A percentile compares a stretch with the other conserved stretches of the same genome.
Conservation (phyloP, 2,329 filamentous ascomycete genomes). For the Epichloe gansuensis region DNA sequence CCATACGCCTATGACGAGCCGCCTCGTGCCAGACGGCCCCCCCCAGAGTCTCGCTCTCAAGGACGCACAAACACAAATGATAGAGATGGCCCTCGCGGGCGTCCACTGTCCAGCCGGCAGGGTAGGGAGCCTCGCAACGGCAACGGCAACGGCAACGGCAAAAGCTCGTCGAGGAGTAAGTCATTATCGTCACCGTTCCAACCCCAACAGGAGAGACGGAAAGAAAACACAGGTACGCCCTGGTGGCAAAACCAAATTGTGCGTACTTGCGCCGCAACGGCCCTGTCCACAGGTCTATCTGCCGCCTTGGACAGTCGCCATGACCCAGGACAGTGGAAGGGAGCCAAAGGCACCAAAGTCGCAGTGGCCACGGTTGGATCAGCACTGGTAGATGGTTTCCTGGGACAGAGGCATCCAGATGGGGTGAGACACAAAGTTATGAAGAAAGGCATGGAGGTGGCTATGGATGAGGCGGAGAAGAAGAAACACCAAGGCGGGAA, state of each 20-base stretch:
- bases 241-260: constrained; percentile 27
- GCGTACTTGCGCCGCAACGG: constrained; percentile 30
- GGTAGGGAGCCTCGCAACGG: neutral
- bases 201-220: neutral
- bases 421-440: constrained; percentile 9
- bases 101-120: neutral
- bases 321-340: constrained; percentile 33
- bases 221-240: neutral
- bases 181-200: neutral
- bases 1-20: neutral
- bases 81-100: neutral
- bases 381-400: constrained; percentile 34
- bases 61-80: neutral
- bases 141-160: neutral
- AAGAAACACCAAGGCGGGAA: constrained; percentile 2
- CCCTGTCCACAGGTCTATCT: constrained; percentile 33
- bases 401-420: constrained; percentile 21
- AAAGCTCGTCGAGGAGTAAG: neutral
- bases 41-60: neutral
- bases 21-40: neutral
- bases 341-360: constrained; percentile 34
- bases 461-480: constrained; percentile 6
- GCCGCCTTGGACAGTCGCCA: constrained; percentile 33
- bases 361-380: constrained; percentile 36
- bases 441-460: constrained; percentile 6